Base-by-base conservation (phyloP, 2,329 filamentous ascomycete genomes). In the Phoma sp. region DNA sequence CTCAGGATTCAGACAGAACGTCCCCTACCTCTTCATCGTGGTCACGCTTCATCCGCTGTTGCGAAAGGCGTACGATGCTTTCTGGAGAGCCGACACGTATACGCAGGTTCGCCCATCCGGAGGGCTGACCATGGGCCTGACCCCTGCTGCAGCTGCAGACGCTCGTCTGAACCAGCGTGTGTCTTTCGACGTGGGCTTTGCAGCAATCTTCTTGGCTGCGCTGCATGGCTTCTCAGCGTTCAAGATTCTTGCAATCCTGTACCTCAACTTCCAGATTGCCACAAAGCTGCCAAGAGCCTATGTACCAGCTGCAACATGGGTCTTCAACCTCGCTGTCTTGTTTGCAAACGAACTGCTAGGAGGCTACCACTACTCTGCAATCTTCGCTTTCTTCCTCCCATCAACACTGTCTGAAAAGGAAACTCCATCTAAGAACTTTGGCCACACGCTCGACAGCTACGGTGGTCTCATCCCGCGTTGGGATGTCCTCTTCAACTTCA, bases 401-500 rank as follows among this genome's bases (percentile, higher is more conserved):
- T 73, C 76, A 5, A 65, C 74, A 18, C 62, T 74, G 0, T 75
- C 78, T 1, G 72, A 80, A 9, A 77, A 78, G 15, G 77, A 60
- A 6, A 36, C 79, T 7, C 53, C 73, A 2, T 69, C 87, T 32
- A 78, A 84, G 28, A 78, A 81, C 17, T 88, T 88, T 80, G 92
- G 87, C 7, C 78, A 80, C 36, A 90, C 85, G 79, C 78, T 98
- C 14, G 95, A 99, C 75, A 81, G 83, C 46, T 88, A 89, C 61
- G 87, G 91, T 7, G 95, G 95, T 0, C 78, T 99, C n/a, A 87
- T 96, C 71, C 82, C 88, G 0, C 85, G 93, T 54, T 99, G 95
- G 95, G 92, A 98, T 73, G 87, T 99, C n/a, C 83, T 97, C 5
- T 99, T 99, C 82, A 99, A 99, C 69, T 86, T 99, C 57, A 97